Percentiles rank a stretch among this genome's conserved stretches.
Evolutionary conservation across 2,329 filamentous ascomycete genomes (phyloP).

Genomic region (Paraphoma sp.): DNA sequence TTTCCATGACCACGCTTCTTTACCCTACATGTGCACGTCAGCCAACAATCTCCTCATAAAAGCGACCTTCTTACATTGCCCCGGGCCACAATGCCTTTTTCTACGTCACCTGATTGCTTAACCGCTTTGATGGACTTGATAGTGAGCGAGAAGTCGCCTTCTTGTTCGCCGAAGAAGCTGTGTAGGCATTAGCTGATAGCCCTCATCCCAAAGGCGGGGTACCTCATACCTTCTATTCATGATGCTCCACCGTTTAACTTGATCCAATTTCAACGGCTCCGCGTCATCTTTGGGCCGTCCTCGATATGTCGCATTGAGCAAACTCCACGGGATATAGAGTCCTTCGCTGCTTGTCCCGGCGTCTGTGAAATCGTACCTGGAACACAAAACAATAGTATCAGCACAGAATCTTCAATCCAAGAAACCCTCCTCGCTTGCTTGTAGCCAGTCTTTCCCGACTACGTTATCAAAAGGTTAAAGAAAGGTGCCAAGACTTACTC

Average conservation of each 20-base stretch:
- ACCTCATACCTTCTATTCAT: conserved; percentile 79
- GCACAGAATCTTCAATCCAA: neutral
- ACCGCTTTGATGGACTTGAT: conserved; percentile 63
- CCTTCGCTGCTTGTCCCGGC: conserved; percentile 11
- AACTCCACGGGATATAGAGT: conserved; percentile 67
- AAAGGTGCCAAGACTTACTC: conserved; percentile 63
- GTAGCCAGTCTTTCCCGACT: neutral
- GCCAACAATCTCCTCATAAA: neutral
- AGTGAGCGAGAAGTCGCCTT: conserved; percentile 69
- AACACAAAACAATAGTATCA: neutral
- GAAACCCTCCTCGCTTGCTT: neutral
- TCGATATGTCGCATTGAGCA: conserved; percentile 75
- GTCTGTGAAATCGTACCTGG: conserved; percentile 25
- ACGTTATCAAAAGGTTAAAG: conserved; percentile 51
- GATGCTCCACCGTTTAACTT: conserved; percentile 72
- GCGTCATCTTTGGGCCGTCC: conserved; percentile 70
- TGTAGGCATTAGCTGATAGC: no score
- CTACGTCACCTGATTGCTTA: conserved; percentile 26
- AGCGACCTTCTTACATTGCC: conserved; percentile 11
- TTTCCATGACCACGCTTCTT: conserved; percentile 34
- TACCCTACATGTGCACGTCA: conserved; percentile 16
- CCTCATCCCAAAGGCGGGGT: no score
- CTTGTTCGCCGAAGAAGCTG: conserved; percentile 78
- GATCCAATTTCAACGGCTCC: conserved; percentile 62
- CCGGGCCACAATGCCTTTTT: conserved; percentile 24